Conservation (phyloP, 2,329 filamentous ascomycete genomes). For the Acrocalymma vagum region DNA sequence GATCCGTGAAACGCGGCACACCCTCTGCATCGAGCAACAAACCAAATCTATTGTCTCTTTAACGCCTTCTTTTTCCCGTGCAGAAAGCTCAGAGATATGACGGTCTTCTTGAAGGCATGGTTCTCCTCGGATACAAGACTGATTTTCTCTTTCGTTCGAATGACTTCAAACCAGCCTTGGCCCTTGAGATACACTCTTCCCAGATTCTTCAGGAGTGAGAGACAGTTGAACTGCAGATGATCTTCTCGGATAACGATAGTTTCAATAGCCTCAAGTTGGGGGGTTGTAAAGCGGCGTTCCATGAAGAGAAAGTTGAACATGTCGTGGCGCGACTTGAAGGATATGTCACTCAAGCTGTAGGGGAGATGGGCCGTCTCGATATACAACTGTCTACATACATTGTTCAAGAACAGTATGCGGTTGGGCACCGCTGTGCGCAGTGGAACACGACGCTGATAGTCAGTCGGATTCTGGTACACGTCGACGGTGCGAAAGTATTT, state of each 20-base stretch:
- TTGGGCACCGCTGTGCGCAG: too few relatives aligned
- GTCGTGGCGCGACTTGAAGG: constrained; percentile 27
- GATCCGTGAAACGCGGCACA: too few relatives aligned
- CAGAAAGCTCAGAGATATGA: too few relatives aligned
- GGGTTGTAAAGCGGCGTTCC: constrained; percentile 26
- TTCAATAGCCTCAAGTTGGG: constrained; percentile 30
- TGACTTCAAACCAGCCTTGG: constrained; percentile 4
- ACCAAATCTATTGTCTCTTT: too few relatives aligned
- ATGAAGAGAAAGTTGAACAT: constrained; percentile 39
- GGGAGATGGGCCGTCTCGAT: constrained; percentile 36
- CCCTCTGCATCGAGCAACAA: too few relatives aligned
- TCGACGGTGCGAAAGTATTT: constrained; percentile 30
- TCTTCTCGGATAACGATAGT: constrained; percentile 23
- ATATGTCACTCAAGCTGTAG: constrained; percentile 31
- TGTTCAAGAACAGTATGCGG: constrained; percentile 32
- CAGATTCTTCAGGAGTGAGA: constrained; percentile 28
- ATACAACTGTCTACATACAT: constrained; percentile 39
- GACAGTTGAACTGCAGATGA: constrained; percentile 23
- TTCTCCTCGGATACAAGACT: too few relatives aligned
- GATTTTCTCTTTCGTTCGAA: too few relatives aligned
- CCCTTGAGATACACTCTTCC: constrained; percentile 28
- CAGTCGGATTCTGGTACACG: constrained; percentile 7
- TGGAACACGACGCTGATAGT: too few relatives aligned
- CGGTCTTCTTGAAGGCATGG: too few relatives aligned
- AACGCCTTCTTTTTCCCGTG: too few relatives aligned